Conservation (phyloP, 257 asterid species). For the Solanum sejunctum region DNA sequence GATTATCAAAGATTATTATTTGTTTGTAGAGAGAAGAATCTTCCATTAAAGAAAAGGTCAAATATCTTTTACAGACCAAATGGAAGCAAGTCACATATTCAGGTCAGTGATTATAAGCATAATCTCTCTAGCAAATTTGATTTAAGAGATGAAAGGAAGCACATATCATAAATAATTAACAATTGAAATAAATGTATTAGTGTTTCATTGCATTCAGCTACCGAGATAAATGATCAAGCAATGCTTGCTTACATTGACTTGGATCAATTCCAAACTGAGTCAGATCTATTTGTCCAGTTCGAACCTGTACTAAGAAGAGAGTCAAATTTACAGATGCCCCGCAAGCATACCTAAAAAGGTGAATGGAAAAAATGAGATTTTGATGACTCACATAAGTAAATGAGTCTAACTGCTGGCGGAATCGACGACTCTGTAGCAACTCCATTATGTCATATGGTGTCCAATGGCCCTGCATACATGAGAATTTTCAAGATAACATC, state of each 20-base stretch:
- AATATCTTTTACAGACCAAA: not conserved
- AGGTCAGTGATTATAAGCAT: not conserved
- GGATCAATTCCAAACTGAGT: too few relatives aligned
- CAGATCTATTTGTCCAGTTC: too few relatives aligned
- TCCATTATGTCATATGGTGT: too few relatives aligned
- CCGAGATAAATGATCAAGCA: too few relatives aligned
- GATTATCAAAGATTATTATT: not conserved
- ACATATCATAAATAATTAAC: not conserved
- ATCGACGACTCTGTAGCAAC: slow-evolving; percentile 36
- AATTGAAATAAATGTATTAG: too few relatives aligned
- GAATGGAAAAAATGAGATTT: not conserved
- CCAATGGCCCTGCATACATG: too few relatives aligned
- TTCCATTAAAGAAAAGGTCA: not conserved
- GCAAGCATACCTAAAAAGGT: not conserved
- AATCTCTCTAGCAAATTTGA: not conserved
- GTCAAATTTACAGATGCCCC: not conserved
- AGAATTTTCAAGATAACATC: too few relatives aligned
- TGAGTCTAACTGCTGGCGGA: slow-evolving; percentile 92
- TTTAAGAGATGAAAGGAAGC: not conserved
- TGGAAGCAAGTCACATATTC: not conserved
- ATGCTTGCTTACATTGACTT: too few relatives aligned
- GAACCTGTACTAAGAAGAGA: too few relatives aligned
- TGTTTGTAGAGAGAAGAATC: not conserved
- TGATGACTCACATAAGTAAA: slow-evolving; percentile 66
- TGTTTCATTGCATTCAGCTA: too few relatives aligned